Conservation (phyloP, 768 basidiomycete species). For the Mycena leptocephala region DNA sequence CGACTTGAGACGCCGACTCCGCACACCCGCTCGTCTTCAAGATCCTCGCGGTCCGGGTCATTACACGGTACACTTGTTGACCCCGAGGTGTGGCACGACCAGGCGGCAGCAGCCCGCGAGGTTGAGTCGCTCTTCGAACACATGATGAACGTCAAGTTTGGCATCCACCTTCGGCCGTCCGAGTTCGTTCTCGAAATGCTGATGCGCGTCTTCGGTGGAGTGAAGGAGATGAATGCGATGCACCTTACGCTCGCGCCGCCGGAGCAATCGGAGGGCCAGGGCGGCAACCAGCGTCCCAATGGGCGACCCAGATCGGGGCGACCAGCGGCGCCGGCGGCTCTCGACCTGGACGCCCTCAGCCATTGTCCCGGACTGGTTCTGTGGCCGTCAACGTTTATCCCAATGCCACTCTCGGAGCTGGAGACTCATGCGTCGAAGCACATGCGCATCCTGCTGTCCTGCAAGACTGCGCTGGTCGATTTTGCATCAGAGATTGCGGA, state of each 20-base stretch:
- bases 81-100: constrained; percentile 57
- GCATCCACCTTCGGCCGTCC: constrained; percentile 68
- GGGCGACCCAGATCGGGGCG: no score
- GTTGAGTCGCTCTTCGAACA: constrained; percentile 73
- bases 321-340: not conserved
- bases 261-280: constrained; percentile 29
- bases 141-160: constrained; percentile 71
- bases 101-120: constrained; percentile 56
- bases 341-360: constrained; percentile 35
- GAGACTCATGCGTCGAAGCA: constrained; percentile 67
- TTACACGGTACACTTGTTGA: not conserved
- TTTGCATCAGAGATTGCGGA: constrained; percentile 52
- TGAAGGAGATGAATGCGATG: constrained; percentile 61
- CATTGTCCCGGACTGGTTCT: constrained; percentile 66
- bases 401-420: constrained; percentile 59
- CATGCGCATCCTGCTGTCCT: constrained; percentile 63
- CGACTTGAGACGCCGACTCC: constrained; percentile 2
- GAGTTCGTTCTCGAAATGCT: constrained; percentile 65
- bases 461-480: constrained; percentile 59
- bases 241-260: constrained; percentile 74
- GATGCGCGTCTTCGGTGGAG: constrained; percentile 65
- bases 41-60: constrained; percentile 13
- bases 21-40: constrained; percentile 15
- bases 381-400: constrained; percentile 61
- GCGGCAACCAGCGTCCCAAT: no score